phyloP scores from a whole-genome alignment of 2,329 filamentous ascomycete species.

The Bipolaris sorokiniana region DNA sequence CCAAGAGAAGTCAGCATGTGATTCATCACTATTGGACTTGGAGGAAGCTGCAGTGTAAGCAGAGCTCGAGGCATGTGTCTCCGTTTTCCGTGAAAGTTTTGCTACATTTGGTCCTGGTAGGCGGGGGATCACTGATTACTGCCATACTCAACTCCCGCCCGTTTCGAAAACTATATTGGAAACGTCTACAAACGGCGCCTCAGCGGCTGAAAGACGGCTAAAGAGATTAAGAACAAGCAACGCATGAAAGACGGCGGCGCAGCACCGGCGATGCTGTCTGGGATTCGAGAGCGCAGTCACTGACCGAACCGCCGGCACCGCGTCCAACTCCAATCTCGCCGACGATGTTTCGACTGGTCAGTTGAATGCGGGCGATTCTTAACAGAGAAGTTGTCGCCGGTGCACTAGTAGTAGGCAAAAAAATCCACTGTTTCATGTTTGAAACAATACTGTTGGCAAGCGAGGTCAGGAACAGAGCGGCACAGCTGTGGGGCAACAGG shows the following conservation, averaged over 20 bases:
- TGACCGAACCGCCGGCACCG: neutral
- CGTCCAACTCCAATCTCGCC: constrained; percentile 9
- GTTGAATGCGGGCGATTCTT: constrained; percentile 17
- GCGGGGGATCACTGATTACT: neutral
- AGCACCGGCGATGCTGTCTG: neutral
- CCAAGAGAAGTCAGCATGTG: neutral
- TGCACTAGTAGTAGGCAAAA: constrained; percentile 25
- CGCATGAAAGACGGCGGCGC: neutral
- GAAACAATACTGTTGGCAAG: constrained; percentile 22
- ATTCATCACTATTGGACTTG: neutral
- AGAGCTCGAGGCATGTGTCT: neutral
- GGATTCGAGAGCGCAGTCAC: neutral
- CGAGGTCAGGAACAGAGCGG: constrained; percentile 3
- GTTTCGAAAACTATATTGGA: neutral
- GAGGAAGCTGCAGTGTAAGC: neutral
- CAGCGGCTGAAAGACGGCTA: constrained; percentile 5
- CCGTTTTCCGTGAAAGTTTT: neutral
- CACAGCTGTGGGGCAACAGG: constrained; percentile 2
- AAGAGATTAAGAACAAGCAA: neutral
- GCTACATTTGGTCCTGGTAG: neutral
- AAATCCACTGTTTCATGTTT: constrained; percentile 29
- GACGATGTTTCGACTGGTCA: constrained; percentile 9
- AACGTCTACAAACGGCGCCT: neutral
- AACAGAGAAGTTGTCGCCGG: constrained; percentile 11
- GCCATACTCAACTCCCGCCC: neutral